Base-by-base conservation (phyloP, 768 basidiomycete genomes). In the Naematelia encephala region DNA sequence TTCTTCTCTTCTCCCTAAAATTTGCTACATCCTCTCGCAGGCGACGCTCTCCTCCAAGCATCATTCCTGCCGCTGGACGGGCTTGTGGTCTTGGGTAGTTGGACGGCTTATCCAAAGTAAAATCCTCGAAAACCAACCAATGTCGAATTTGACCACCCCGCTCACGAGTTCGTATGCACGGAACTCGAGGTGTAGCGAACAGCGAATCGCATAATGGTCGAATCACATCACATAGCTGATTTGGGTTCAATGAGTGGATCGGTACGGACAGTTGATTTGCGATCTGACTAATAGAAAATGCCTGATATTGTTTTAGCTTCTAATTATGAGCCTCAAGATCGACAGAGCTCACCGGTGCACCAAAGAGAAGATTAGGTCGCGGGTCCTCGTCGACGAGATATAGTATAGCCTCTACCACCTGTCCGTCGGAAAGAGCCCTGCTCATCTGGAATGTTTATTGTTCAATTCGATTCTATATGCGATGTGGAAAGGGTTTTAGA, bases 271-370 rank as follows among this genome's bases (percentile, higher is more conserved):
- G 34, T 8, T 21, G 49, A 3, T 26, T n/a, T 25, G 58, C 10
- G 28, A 27, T 13, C 13, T 27, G 19, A 5, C 25, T 44, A 27
- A 45, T 12, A 5, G 56, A 48, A 48, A 26, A 30, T 26, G 14
- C 13, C 22, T 42, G 54, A 23, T 19, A n/a, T n/a, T n/a, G n/a
- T n/a, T n/a, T n/a, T n/a, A n/a, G n/a, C n/a, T n/a, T n/a, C n/a
- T n/a, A n/a, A n/a, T n/a, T n/a, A n/a, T n/a, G n/a, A n/a, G n/a
- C n/a, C n/a, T n/a, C n/a, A 23, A 30, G 23, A 3, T 28, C 25
- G 29, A 34, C 5, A 23, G 14, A 21, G 47, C 63, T 59, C 29
- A 66, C 64, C 5, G 64, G 64, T 22, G 60, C 64, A 0, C 64
- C 64, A 25, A 66, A 62, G 4, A 66, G 54, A 3, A 62, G 14